Evolutionary conservation across 2,329 filamentous ascomycete genomes (phyloP), one percentile per base, ranked within the genome.

Genomic region (Mariannaea elegans): DNA sequence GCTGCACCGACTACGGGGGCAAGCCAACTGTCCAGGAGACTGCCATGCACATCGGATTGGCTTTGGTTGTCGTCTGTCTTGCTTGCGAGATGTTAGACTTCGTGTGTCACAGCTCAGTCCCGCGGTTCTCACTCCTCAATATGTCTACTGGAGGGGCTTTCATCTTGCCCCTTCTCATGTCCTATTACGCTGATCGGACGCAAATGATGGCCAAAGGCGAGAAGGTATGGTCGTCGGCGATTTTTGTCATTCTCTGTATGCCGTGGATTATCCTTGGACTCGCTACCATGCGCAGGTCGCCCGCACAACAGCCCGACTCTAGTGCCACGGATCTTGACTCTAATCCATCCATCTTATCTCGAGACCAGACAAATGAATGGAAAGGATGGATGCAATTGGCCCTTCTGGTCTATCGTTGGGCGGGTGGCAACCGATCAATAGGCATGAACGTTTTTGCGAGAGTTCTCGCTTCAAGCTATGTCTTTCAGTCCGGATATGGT

Each of bases 301-400:
- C 54, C 38, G 52, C 63, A 39, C 64, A 56, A 0, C 64, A 44
- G 19, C 44, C 60, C 0, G 52, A 59, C 41, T 46, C 63, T n/a
- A 64, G 63, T 2, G 38, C 62, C 2, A 38, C 46, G 7, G 41
- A 48, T 9, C n/a, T 47, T 1, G 9, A 59, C 5, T 8, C 50
- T 1, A 47, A 36, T 52, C 49, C 46, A 58, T 45, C 52, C 58
- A 46, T 61, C 47, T 7, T 73, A 80, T 9, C 67, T 1, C 80
- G 86, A 31, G 77, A 82, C 46, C 84, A 89, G 65, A 85, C 84
- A 1, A 81, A 89, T 50, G 88, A 90, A 71, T 88, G 86, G 81
- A 90, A 89, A 75, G 88, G 88, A 2, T 84, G 85, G 79, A 86
- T 89, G 83, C 86, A 89, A 64, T 77, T 80, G 12, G 71, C 82